A percentile compares a stretch with the other conserved stretches of the same genome.
Evolutionary conservation across 768 basidiomycete species (phyloP).

Genomic region (Psilocybe subaeruginosa): DNA sequence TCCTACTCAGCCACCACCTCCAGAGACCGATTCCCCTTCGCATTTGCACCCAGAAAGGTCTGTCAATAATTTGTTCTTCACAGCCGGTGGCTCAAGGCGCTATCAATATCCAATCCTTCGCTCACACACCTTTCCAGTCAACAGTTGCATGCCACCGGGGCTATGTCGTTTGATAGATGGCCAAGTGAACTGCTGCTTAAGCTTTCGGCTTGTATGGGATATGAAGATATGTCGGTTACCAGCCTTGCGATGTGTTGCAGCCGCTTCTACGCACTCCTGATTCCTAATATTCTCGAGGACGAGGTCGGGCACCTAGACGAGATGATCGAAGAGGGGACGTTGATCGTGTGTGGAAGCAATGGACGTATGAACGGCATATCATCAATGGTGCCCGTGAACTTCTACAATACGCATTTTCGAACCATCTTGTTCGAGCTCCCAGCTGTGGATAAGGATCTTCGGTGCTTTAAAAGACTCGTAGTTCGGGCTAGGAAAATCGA

Average conservation of each 20-base stretch:
- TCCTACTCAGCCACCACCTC: background rate
- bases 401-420: background rate
- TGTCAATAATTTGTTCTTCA: background rate
- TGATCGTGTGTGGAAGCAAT: background rate
- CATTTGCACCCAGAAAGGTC: background rate
- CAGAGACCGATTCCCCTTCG: background rate
- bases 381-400: background rate
- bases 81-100: background rate
- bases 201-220: background rate
- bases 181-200: background rate
- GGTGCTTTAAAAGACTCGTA: background rate
- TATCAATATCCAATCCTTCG: background rate
- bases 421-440: background rate
- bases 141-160: background rate
- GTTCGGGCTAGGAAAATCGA: background rate
- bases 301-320: background rate
- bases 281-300: slow-evolving; percentile 1
- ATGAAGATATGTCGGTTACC: background rate
- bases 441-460: background rate
- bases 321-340: background rate
- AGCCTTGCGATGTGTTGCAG: slow-evolving; percentile 6
- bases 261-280: background rate
- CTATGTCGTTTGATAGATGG: background rate
- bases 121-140: background rate
- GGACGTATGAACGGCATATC: background rate